Evolutionary conservation across 2,329 filamentous ascomycete species (phyloP).

Genomic region (Shiraia bambusicola): DNA sequence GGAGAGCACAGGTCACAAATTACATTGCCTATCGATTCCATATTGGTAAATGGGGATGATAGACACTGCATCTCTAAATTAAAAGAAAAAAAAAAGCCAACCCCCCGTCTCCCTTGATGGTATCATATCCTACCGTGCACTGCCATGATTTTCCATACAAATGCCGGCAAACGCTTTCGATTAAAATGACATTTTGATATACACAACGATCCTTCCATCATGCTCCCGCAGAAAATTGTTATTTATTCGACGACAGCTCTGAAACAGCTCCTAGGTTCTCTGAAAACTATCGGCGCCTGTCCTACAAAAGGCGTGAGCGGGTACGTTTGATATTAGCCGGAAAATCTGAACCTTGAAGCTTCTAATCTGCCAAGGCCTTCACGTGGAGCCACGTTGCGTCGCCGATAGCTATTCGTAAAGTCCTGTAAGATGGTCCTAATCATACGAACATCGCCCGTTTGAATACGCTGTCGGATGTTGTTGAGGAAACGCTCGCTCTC

Average conservation of each 20-base stretch:
- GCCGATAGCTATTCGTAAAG: conserved; percentile 91
- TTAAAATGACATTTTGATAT: conserved; percentile 9
- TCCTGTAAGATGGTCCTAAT: conserved; percentile 87
- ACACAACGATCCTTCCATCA: conserved; percentile 1
- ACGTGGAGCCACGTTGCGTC: conserved; percentile 91
- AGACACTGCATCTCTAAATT: too few relatives aligned
- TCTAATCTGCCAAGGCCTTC: conserved; percentile 88
- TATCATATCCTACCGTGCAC: conserved; percentile 3
- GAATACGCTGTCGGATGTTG: conserved; percentile 77
- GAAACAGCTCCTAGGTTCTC: too few relatives aligned
- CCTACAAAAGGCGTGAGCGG: too few relatives aligned
- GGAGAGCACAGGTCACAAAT: too few relatives aligned
- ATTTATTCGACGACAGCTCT: too few relatives aligned
- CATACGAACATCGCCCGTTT: conserved; percentile 69
- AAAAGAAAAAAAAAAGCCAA: not conserved
- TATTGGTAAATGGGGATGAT: too few relatives aligned
- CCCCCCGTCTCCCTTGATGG: conserved; percentile 1
- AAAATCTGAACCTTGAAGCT: conserved; percentile 82
- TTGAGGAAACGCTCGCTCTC: conserved; percentile 80
- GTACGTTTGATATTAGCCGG: too few relatives aligned
- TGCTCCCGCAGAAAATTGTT: too few relatives aligned
- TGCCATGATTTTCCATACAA: conserved; percentile 5
- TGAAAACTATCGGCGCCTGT: too few relatives aligned
- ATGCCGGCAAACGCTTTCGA: conserved; percentile 8
- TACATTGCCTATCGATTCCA: too few relatives aligned